Evolutionary conservation across 73 alveolate species (phyloP), one percentile per base, ranked within the genome.

Genomic region (Paramecium primaurelia): DNA sequence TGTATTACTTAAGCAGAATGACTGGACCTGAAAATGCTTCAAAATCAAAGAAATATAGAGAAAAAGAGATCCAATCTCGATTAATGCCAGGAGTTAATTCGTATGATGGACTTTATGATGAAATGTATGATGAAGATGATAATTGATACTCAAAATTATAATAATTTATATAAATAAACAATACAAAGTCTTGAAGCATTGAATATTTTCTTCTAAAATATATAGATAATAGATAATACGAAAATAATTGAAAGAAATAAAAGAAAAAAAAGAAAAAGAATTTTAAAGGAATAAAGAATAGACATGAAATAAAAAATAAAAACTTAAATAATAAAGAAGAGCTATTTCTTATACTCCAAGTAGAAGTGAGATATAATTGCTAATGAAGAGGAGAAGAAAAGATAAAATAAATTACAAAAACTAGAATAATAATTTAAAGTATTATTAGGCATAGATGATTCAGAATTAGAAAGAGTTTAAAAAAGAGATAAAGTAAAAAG

Each of bases 101-200:
- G 4, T 34, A 38, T 75, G 60, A 38, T 36, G 88, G 88, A n/a
- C 47, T 75, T 59, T 30, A 68, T 40, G 68, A 87, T 58, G 84
- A 64, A 26, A 64, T 64, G 84, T 64, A 64, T 34, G 84, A 64
- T 28, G 84, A 64, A 5, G 84, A 64, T 28, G 84, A 64, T 64
- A 64, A 32, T 64, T 64, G 84, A 64, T 12, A 64, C 84, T 64
- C 14, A n/a, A 18, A 18, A 5, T 26, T 64, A 64, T 34, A 34
- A 64, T 34, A 34, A 18, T 12, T 25, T 64, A 25, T 28, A 64
- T 64, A 32, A 28, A 64, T 54, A 54, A 40, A n/a, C 36, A 34
- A 34, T 8, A 86, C 88, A 92, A 68, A 86, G 93, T 36, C 95
- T 88, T 44, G 95, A 93, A 36, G 95, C 91, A n/a, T 69, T 93